A percentile compares a stretch with the other conserved stretches of the same genome.
Evolutionary conservation across 2,329 filamentous ascomycete species (phyloP).

Genomic region (Xylariaceae sp.): DNA sequence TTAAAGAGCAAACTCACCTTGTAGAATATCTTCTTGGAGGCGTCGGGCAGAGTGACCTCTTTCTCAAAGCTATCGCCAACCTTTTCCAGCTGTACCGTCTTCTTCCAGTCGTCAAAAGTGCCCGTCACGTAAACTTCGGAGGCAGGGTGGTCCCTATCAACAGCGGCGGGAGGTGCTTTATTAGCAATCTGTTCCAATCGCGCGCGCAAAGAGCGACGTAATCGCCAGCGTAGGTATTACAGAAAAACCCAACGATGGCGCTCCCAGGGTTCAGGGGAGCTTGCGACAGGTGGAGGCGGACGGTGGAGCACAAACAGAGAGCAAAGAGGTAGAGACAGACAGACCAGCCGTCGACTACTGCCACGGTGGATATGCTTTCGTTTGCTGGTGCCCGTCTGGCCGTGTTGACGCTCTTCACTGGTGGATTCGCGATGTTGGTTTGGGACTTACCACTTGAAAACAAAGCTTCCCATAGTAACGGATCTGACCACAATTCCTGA

Average conservation of each 20-base stretch:
- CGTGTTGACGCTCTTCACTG: neutral
- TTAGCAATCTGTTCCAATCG: slow-evolving; percentile 9
- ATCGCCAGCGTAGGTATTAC: neutral
- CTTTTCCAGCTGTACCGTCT: slow-evolving; percentile 77
- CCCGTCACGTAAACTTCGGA: slow-evolving; percentile 91
- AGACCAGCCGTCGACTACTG: neutral
- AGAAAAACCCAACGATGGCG: slow-evolving; percentile 5
- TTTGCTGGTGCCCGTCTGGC: neutral
- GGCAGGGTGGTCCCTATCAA: slow-evolving; percentile 71
- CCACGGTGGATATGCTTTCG: neutral
- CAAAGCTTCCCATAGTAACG: slow-evolving; percentile 57
- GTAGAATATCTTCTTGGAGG: slow-evolving; percentile 75
- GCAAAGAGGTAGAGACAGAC: neutral
- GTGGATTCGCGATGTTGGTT: neutral
- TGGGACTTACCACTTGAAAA: slow-evolving; percentile 61
- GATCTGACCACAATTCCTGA: neutral
- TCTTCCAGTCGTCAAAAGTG: slow-evolving; percentile 90
- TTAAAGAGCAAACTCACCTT: slow-evolving; percentile 61
- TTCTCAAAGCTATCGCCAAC: slow-evolving; percentile 70
- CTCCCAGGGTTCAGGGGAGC: neutral
- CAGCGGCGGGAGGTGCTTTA: slow-evolving; percentile 5
- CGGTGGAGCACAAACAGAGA: neutral
- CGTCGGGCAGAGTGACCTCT: slow-evolving; percentile 64
- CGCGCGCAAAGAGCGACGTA: neutral
- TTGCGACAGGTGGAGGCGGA: neutral